phyloP scores from a whole-genome alignment of 441 rosid genomes.

The Hura crepitans region DNA sequence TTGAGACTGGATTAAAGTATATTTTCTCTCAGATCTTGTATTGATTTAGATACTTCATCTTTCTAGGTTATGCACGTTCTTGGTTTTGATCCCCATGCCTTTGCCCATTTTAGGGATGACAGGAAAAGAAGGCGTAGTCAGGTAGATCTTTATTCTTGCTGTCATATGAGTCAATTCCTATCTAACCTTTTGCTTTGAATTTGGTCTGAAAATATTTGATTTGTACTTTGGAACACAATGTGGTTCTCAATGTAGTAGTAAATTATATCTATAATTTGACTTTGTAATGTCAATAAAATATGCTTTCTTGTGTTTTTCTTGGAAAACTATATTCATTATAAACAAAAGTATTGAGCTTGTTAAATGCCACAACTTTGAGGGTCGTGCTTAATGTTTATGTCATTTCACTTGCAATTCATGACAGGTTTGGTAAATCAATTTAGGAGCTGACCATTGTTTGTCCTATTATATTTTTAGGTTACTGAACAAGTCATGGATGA shows the following conservation, averaged over 20 bases:
- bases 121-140: conserved; percentile 88
- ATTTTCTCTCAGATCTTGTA: background rate
- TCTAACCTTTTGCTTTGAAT: background rate
- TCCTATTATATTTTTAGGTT: conserved; percentile 62
- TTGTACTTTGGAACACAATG: background rate
- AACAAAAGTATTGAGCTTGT: background rate
- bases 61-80: conserved; percentile 96
- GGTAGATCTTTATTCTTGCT: conserved; percentile 60
- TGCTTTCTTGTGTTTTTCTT: background rate
- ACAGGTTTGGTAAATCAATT: background rate
- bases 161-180: background rate
- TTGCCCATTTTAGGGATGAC: conserved; percentile 96
- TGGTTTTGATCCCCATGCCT: conserved; percentile 99
- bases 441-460: background rate
- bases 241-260: background rate
- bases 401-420: background rate
- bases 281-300: background rate
- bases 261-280: background rate
- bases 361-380: no score
- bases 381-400: conserved; percentile 1
- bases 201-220: background rate
- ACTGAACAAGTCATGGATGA: conserved; percentile 88
- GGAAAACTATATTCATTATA: background rate
- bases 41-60: conserved; percentile 16
- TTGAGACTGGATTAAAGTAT: conserved; percentile 11